These are phyloP conservation scores for Pisolithus thermaeus DNA, from an alignment of 1,284 basidiomycete species.

Conservation along the genomic window DNA sequence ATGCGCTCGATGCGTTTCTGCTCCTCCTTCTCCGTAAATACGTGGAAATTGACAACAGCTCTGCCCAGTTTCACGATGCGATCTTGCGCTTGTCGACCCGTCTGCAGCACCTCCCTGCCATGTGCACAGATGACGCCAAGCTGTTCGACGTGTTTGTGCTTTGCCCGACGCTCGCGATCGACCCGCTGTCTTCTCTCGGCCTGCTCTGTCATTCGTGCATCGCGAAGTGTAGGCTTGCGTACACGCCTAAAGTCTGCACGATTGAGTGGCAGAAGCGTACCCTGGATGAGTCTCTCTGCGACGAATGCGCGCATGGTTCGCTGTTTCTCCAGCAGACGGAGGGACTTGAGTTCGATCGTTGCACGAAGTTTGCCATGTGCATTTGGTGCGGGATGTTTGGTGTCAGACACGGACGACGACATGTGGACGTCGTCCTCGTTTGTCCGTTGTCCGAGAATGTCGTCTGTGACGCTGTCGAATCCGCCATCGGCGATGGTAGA, in stretches of 20 bases:
- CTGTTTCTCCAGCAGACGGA: constrained; percentile 91
- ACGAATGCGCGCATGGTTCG: constrained; percentile 81
- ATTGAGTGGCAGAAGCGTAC: constrained; percentile 88
- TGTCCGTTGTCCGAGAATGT: constrained; percentile 32
- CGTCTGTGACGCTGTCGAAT: constrained; percentile 54
- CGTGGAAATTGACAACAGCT: constrained; percentile 83
- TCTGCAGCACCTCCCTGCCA: constrained; percentile 69
- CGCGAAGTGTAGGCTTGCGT: constrained; percentile 84
- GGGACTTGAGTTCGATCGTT: constrained; percentile 89
- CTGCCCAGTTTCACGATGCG: constrained; percentile 82
- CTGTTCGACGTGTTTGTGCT: constrained; percentile 96
- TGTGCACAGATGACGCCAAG: constrained; percentile 86
- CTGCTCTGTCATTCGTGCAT: constrained; percentile 87
- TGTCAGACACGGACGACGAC: too few species aligned
- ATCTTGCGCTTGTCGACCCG: constrained; percentile 63
- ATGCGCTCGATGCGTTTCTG: constrained; percentile 96
- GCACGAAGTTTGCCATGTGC: constrained; percentile 82
- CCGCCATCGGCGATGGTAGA: constrained; percentile 78
- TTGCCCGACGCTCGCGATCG: constrained; percentile 90
- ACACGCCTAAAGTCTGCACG: constrained; percentile 87
- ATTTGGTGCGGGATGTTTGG: constrained; percentile 46
- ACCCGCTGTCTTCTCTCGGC: constrained; percentile 89
- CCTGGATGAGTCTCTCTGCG: constrained; percentile 83
- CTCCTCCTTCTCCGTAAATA: constrained; percentile 95
- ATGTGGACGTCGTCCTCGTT: constrained; percentile 41